Base-by-base conservation (phyloP, 306 rosid species). In the Vachellia pachyceras region DNA sequence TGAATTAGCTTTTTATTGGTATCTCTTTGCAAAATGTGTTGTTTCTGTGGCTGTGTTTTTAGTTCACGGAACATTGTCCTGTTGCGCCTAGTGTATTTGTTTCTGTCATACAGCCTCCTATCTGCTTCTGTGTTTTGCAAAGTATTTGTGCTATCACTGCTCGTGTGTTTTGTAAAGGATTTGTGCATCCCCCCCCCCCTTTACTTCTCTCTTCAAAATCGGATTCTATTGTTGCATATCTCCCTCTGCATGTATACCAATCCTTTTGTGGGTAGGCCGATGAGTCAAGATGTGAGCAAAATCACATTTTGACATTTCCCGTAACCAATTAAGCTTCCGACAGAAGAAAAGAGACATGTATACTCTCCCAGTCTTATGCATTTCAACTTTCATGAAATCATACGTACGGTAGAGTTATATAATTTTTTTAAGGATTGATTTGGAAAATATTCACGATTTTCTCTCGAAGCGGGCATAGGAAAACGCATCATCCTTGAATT, bases 51-150 rank as follows among this genome's bases (percentile, higher is more conserved):
- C 63, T 44, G 33, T 58, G 71, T 49, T 12, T n/a, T 72, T 8
- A 2, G 55, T 58, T 77, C 37, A 23, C 3, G 23, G 66, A 23
- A 58, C 7, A 10, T 67, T 73, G 22, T 13, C 54, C 49, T 64
- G 46, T 80, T 76, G 76, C 58, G 20, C 69, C 67, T 52, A 33
- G 42, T 49, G 75, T 78, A 10, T 52, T 52, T 3, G 76, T 50
- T 70, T 54, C 65, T 25, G 74, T 54, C 71, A 64, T 70, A 20
- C 33, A 20, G 33, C 63, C 9, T 3, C 36, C 18, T 42, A 5
- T 67, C 49, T 17, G 66, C 25, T 69, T 41, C 7, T 22, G 37
- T 5, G 39, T n/a, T n/a, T n/a, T n/a, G n/a, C n/a, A n/a, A n/a
- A n/a, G n/a, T n/a, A n/a, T n/a, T n/a, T n/a, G n/a, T n/a, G n/a